Conservation (phyloP, 768 basidiomycete species). For the Antrodiella citrinella region DNA sequence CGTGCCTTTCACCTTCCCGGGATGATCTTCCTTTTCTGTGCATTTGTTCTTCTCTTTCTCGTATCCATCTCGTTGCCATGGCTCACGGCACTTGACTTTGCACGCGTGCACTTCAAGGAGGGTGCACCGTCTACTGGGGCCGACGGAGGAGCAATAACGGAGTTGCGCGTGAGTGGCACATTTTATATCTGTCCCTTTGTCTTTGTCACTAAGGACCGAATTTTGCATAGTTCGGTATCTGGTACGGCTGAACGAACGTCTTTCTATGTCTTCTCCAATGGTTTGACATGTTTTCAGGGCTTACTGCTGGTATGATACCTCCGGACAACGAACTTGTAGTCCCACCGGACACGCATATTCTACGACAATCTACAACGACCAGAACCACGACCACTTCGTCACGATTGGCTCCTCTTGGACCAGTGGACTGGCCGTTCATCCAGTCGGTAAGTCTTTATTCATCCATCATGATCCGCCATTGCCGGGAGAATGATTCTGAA, state of each 20-base stretch:
- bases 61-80: constrained; percentile 66
- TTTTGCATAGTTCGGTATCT: background rate
- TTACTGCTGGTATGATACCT: constrained; percentile 43
- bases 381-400: constrained; percentile 28
- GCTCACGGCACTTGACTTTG: constrained; percentile 59
- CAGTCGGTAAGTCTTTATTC: constrained; percentile 47
- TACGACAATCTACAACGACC: constrained; percentile 29
- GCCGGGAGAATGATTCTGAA: too few relatives aligned
- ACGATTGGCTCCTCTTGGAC: constrained; percentile 57
- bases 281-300: too few relatives aligned
- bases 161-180: constrained; percentile 52
- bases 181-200: constrained; percentile 1
- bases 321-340: constrained; percentile 41
- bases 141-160: constrained; percentile 23
- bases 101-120: constrained; percentile 42
- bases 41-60: constrained; percentile 60
- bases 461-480: background rate
- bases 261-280: background rate
- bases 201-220: background rate
- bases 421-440: constrained; percentile 65
- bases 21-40: constrained; percentile 44
- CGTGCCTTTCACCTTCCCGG: constrained; percentile 58
- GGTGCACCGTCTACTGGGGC: constrained; percentile 20
- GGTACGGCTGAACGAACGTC: background rate
- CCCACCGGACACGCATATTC: constrained; percentile 47